A percentile compares a stretch with the other conserved stretches of the same genome.
Conservation (phyloP, 257 asterid genomes). For the Ligustrum vulgare region DNA sequence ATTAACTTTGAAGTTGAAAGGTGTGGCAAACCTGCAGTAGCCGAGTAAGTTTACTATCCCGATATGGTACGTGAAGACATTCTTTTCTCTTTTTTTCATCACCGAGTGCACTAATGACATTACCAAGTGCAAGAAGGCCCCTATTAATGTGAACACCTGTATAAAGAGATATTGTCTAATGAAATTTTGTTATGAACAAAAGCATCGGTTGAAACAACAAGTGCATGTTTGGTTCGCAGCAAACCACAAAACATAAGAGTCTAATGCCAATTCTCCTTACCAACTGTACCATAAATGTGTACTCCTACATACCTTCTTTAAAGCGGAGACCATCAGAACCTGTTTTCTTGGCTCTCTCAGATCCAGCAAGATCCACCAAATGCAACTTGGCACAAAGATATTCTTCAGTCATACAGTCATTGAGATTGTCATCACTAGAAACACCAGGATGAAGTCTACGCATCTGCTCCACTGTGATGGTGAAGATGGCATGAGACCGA, state of each 20-base stretch:
- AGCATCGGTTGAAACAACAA: conserved; percentile 4
- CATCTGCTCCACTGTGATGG: conserved; percentile 98
- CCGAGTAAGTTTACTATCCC: conserved; percentile 99
- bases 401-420: conserved; percentile 81
- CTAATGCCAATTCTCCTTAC: neutral
- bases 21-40: conserved; percentile 74
- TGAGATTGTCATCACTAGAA: conserved; percentile 48
- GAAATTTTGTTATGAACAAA: conserved; percentile 16
- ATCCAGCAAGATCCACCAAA: conserved; percentile 99
- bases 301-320: conserved; percentile 69
- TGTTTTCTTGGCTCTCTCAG: conserved; percentile 98
- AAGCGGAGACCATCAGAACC: conserved; percentile 99
- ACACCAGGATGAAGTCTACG: conserved; percentile 50
- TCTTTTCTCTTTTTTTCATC: conserved; percentile 98
- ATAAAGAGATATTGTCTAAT: conserved; percentile 9
- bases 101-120: conserved; percentile 97
- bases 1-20: conserved; percentile 3
- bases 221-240: neutral
- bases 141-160: conserved; percentile 98
- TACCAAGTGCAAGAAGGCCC: conserved; percentile 99
- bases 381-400: conserved; percentile 98
- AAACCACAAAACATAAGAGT: neutral
- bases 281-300: neutral
- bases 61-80: conserved; percentile 92
- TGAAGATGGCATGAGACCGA: conserved; percentile 99